Base-by-base conservation (phyloP, 2,329 filamentous ascomycete species). In the Fusarium veterinarium region DNA sequence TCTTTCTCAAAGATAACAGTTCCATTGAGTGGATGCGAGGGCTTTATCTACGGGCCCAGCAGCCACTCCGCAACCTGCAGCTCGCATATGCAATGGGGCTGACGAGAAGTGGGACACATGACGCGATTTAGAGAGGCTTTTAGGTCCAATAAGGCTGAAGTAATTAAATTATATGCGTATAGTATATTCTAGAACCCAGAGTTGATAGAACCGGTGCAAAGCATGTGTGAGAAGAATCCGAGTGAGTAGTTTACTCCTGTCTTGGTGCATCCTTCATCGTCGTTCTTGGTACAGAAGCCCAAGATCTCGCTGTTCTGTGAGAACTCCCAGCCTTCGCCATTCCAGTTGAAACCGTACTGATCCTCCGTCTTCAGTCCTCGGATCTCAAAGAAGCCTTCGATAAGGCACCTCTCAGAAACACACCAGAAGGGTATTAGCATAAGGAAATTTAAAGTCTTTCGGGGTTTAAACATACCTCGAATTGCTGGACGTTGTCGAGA, bases 91-190 rank as follows among this genome's bases (percentile, higher is more conserved):
- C 9, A 12, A 12, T 44, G 10, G 16, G 17, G 1, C 0, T 44
- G 23, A 5, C 5, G n/a, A 44, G 10, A 23, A 3, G 0, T 25
- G 41, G 9, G 23, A 11, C 1, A 23, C 14, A 44, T 25, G 16
- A 16, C 10, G 9, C 23, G 9, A 12, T 25, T 0, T 0, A 44
- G 0, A 25, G 10, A 1, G 40, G 7, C 4, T 16, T 5, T 16
- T 0, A 13, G 20, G 20, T 2, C 13, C 6, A 23, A 5, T 23
- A 41, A 6, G 8, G 13, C 40, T 23, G 0, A 23, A 41, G 8
- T 5, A 23, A 10, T 16, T 23, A 6, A 23, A 41, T 40, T 40
- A 0, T 13, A 40, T 20, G 10, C 3, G 2, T 14, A 33, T 14
- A 33, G 8, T 30, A 30, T 3, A 30, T 30, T 30, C 28, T 28